These are phyloP conservation scores for Xylariaceae sp. DNA, from an alignment of 2,329 filamentous ascomycete species.

Conservation along the genomic window DNA sequence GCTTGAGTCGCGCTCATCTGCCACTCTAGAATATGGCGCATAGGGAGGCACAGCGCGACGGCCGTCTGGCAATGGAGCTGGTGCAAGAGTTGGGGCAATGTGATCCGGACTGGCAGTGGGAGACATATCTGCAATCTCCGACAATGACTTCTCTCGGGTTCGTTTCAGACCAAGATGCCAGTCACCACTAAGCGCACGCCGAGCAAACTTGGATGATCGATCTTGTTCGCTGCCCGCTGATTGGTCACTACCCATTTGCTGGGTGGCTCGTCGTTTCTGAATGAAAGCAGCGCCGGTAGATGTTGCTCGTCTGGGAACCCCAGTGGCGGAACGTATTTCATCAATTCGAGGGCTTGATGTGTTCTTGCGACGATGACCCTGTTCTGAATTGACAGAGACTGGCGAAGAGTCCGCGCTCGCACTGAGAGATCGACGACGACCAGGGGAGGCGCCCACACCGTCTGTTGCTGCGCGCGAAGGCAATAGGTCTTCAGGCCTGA, in stretches of 20 bases:
- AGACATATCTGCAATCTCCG: constrained; percentile 12
- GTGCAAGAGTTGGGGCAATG: constrained; percentile 11
- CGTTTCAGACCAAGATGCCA: constrained; percentile 24
- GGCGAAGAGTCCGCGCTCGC: constrained; percentile 14
- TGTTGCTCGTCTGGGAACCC: constrained; percentile 37
- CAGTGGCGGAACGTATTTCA: constrained; percentile 14
- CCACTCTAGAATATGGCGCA: constrained; percentile 12
- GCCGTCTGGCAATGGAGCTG: constrained; percentile 15
- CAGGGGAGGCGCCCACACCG: constrained; percentile 2
- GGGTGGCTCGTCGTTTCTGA: constrained; percentile 33
- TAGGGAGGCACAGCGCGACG: constrained; percentile 22
- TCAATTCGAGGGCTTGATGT: constrained; percentile 9
- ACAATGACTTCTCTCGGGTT: constrained; percentile 15
- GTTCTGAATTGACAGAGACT: constrained; percentile 8
- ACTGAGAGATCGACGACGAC: constrained; percentile 21
- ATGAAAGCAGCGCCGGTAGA: constrained; percentile 47
- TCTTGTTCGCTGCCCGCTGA: constrained; percentile 5
- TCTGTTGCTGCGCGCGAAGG: constrained; percentile 12
- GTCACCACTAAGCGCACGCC: constrained; percentile 29
- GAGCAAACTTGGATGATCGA: constrained; percentile 12
- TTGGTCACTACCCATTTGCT: constrained; percentile 12
- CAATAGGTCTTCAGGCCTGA: constrained; percentile 28
- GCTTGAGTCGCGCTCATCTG: constrained; percentile 2
- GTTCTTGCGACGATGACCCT: constrained; percentile 14
- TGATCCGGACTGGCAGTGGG: constrained; percentile 2